Evolutionary conservation across 169 alveolate genomes (phyloP), one percentile per base, ranked within the genome.

Genomic region (Cryptosporidium tyzzeri): DNA sequence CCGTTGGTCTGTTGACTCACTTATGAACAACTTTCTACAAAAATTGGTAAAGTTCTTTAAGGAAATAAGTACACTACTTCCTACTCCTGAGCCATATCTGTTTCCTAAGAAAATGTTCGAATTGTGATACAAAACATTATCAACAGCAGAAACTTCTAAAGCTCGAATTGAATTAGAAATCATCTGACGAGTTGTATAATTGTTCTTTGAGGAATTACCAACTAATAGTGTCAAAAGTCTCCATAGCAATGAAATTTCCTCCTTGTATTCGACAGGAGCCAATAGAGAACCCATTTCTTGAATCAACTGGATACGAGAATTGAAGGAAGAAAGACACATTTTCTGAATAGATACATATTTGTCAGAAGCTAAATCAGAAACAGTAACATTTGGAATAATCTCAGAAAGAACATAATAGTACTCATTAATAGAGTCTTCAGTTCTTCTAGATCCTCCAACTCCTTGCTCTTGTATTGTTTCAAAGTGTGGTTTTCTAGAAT

Each of bases 81-180:
- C 75, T 10, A n/a, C 44, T 9, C 62, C 68, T 2, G 68, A 80
- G 14, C 68, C 75, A 45, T 59, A 41, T 44, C 70, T 80, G 69
- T 80, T 80, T 10, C 53, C 51, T 21, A 80, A 26, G 4, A 44
- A n/a, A 61, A 73, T 73, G 70, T 51, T 73, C n/a, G 86, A 73
- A 37, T 73, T 73, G 8, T 37, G 29, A 26, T 73, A 55, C 23
- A 73, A 73, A 53, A 80, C 75, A 16, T 29, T 80, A 48, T 80
- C 89, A 44, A 80, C 68, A 23, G 74, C 74, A 31, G 75, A 80
- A 45, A 65, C 33, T 35, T 80, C 89, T 7, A 80, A 45, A 9
- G 73, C 59, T 48, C 75, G 39, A 31, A 80, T 62, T 1, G 75
- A 41, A 37, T 50, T 80, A 7, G 48, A 80, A 18, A 80, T 65